Percentiles rank a stretch among this genome's conserved stretches.
These are phyloP conservation scores for Heterobasidion occidentale DNA, from an alignment of 1,284 basidiomycete species.

Conservation along the genomic window DNA sequence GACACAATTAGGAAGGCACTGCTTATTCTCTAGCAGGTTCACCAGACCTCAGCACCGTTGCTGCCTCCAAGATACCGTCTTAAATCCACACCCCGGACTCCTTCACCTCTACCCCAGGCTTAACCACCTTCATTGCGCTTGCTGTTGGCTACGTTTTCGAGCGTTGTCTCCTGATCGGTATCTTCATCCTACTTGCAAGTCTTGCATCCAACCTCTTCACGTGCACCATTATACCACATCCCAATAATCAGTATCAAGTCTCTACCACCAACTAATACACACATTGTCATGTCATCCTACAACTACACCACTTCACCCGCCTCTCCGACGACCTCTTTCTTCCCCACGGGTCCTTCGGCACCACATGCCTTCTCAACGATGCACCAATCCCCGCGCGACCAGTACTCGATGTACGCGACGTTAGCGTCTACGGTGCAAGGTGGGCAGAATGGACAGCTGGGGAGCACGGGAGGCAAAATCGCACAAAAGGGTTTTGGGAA, in stretches of 20 bases:
- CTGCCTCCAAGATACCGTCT: too few relatives aligned
- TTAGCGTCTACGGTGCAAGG: slow-evolving; percentile 26
- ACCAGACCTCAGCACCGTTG: too few relatives aligned
- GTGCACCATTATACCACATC: not conserved
- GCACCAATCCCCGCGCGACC: slow-evolving; percentile 59
- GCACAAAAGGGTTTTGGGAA: slow-evolving; percentile 23
- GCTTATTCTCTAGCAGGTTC: too few relatives aligned
- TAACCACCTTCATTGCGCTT: too few relatives aligned
- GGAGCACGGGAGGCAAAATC: slow-evolving; percentile 18
- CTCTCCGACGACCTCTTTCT: slow-evolving; percentile 23
- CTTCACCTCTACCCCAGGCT: too few relatives aligned
- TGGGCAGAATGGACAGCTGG: slow-evolving; percentile 13
- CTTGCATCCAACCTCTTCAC: not conserved
- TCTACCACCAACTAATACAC: not conserved
- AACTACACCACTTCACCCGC: slow-evolving; percentile 21
- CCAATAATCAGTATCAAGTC: not conserved
- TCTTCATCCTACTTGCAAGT: not conserved
- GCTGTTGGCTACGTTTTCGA: not conserved
- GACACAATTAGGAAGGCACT: too few relatives aligned
- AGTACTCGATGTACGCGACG: slow-evolving; percentile 57
- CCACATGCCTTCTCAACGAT: slow-evolving; percentile 55
- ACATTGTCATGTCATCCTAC: slow-evolving; percentile 18
- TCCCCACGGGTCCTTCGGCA: slow-evolving; percentile 26
- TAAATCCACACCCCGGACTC: too few relatives aligned
- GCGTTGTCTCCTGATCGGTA: not conserved